Evolutionary conservation across 1,284 basidiomycete genomes (phyloP).

Genomic region (Kwoniella shivajii): DNA sequence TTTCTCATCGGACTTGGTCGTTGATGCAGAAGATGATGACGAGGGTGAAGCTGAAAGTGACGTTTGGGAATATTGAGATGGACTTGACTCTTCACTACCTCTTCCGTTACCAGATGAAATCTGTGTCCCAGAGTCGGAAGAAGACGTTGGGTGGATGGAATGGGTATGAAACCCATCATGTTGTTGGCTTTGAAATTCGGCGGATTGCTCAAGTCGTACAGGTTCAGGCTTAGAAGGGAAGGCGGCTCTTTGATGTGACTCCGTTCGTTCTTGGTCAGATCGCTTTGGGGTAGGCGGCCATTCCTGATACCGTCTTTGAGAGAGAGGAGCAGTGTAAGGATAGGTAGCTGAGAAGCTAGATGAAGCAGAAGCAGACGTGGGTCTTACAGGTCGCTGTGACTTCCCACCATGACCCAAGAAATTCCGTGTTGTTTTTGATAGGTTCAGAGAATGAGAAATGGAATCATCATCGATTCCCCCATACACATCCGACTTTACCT

Average conservation of each 20-base stretch:
- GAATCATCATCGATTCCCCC: too few species aligned
- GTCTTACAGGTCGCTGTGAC: neutral
- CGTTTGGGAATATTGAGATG: slow-evolving; percentile 18
- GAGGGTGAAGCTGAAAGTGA: slow-evolving; percentile 3
- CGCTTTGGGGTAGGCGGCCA: too few species aligned
- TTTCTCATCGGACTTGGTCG: slow-evolving; percentile 4
- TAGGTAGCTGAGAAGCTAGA: neutral
- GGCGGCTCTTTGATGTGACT: too few species aligned
- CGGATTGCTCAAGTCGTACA: too few species aligned
- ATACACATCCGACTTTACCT: too few species aligned
- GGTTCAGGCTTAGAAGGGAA: too few species aligned
- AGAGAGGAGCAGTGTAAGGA: neutral
- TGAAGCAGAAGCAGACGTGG: neutral
- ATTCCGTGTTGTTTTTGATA: slow-evolving; percentile 11
- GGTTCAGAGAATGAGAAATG: neutral
- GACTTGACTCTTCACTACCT: slow-evolving; percentile 3
- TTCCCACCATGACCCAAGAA: neutral
- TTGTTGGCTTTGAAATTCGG: too few species aligned
- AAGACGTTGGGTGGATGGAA: too few species aligned
- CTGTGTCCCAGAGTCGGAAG: too few species aligned
- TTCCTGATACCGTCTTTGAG: too few species aligned
- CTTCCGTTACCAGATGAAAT: neutral
- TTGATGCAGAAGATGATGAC: neutral
- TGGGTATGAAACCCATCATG: too few species aligned
- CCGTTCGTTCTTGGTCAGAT: too few species aligned